phyloP scores from a whole-genome alignment of 2,329 filamentous ascomycete genomes.

The Alternaria brassicae region DNA sequence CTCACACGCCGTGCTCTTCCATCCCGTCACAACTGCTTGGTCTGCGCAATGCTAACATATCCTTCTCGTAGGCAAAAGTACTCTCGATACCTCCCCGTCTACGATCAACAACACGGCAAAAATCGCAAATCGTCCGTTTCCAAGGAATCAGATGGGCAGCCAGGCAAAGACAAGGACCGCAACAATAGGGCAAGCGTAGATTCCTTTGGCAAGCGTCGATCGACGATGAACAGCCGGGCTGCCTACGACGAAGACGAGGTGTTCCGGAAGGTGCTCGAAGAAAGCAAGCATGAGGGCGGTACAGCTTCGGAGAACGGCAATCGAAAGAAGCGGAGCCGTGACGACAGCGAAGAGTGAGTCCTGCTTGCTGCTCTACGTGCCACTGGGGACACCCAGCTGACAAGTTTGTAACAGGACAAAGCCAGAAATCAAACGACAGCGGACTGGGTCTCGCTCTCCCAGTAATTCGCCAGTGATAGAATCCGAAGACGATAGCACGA shows the following conservation, averaged over 20 bases:
- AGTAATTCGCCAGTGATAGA: constrained; percentile 63
- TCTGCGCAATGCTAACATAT: constrained; percentile 8
- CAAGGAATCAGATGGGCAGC: constrained; percentile 65
- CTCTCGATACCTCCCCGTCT: constrained; percentile 69
- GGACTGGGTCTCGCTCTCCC: constrained; percentile 66
- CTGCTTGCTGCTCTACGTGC: constrained; percentile 15
- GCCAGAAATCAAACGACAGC: constrained; percentile 77
- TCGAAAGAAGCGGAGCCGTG: constrained; percentile 82
- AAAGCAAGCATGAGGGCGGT: constrained; percentile 83
- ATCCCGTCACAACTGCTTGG: neutral
- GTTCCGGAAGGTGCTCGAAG: constrained; percentile 86
- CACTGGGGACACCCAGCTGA: constrained; percentile 28
- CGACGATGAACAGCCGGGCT: constrained; percentile 96
- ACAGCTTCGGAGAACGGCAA: constrained; percentile 62
- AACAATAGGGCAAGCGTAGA: constrained; percentile 62
- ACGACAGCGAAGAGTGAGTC: constrained; percentile 92
- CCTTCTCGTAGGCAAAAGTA: constrained; percentile 61
- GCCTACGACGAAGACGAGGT: constrained; percentile 96
- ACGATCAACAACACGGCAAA: constrained; percentile 59
- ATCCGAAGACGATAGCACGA: constrained; percentile 72
- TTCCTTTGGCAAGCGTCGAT: constrained; percentile 79
- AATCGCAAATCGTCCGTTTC: constrained; percentile 69
- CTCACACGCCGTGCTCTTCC: neutral
- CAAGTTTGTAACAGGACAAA: constrained; percentile 65
- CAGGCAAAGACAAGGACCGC: constrained; percentile 64